phyloP scores from a whole-genome alignment of 192 early-diverging fungal species.

The Umbelopsis ramanniana region DNA sequence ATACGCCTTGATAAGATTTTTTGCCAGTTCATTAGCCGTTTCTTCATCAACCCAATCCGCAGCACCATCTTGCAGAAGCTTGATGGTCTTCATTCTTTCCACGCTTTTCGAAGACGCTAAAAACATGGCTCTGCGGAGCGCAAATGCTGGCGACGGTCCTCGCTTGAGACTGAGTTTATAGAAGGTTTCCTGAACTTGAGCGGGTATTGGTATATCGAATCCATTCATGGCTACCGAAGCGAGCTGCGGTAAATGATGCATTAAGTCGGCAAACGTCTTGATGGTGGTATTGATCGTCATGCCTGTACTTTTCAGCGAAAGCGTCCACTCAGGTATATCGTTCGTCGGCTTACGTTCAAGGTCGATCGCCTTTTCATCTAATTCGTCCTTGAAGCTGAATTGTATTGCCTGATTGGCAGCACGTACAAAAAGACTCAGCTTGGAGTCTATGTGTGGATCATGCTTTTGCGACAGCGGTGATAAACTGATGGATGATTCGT shows the following conservation, averaged over 20 bases:
- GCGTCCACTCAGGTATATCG: background rate
- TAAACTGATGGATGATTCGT: background rate
- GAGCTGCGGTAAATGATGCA: background rate
- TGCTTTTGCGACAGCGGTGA: background rate
- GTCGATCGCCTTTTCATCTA: background rate
- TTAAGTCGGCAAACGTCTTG: slow-evolving; percentile 3
- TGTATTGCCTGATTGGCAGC: background rate
- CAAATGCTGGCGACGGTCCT: background rate
- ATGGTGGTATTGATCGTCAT: slow-evolving; percentile 13
- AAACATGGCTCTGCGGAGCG: background rate
- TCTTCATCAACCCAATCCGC: background rate
- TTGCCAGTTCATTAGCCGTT: background rate
- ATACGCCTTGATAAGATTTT: background rate
- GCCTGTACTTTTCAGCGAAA: background rate
- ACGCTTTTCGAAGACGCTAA: background rate
- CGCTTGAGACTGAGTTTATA: background rate
- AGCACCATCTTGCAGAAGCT: background rate
- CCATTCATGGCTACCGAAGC: background rate
- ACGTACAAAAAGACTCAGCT: background rate
- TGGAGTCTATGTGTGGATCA: background rate
- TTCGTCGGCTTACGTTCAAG: background rate
- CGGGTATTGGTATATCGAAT: background rate
- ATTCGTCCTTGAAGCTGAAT: background rate
- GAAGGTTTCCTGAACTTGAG: background rate
- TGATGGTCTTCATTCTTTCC: background rate